Evolutionary conservation across 345 rosid genomes (phyloP).

Genomic region (Mallotus nudiflorus): DNA sequence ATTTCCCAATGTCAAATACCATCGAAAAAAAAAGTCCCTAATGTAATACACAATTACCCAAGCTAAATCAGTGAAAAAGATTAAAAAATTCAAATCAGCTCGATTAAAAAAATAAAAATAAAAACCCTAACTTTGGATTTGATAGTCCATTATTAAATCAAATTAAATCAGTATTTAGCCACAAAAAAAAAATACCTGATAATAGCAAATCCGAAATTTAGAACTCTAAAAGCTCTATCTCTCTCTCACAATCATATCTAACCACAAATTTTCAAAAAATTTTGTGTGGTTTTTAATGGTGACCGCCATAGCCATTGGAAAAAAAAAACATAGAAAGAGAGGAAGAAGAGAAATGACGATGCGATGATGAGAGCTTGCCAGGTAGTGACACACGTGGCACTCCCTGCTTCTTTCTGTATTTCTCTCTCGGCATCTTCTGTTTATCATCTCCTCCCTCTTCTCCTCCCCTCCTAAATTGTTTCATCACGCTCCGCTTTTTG

Average conservation of each 20-base stretch:
- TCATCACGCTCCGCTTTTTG: background rate
- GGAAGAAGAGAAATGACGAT: constrained; percentile 27
- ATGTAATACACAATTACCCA: too few relatives aligned
- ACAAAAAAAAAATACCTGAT: background rate
- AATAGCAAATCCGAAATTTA: background rate
- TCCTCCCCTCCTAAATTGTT: too few relatives aligned
- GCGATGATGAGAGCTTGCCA: constrained; percentile 57
- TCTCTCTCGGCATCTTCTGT: constrained; percentile 19
- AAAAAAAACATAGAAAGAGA: background rate
- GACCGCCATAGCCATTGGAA: too few relatives aligned
- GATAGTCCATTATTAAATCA: background rate
- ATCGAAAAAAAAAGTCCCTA: too few relatives aligned
- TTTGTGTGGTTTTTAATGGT: too few relatives aligned
- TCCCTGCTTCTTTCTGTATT: constrained; percentile 29
- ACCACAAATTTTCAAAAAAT: too few relatives aligned
- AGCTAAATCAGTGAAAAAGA: too few relatives aligned
- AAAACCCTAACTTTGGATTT: background rate
- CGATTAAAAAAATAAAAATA: too few relatives aligned
- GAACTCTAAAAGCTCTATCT: background rate
- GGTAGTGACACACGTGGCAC: constrained; percentile 75
- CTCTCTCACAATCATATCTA: too few relatives aligned
- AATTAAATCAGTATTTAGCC: too few relatives aligned
- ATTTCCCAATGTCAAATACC: too few relatives aligned
- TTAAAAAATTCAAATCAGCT: background rate
- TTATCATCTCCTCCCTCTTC: constrained; percentile 12